phyloP scores from a whole-genome alignment of 352 stramenopile genomes.

The Globisporangium emineosum region DNA sequence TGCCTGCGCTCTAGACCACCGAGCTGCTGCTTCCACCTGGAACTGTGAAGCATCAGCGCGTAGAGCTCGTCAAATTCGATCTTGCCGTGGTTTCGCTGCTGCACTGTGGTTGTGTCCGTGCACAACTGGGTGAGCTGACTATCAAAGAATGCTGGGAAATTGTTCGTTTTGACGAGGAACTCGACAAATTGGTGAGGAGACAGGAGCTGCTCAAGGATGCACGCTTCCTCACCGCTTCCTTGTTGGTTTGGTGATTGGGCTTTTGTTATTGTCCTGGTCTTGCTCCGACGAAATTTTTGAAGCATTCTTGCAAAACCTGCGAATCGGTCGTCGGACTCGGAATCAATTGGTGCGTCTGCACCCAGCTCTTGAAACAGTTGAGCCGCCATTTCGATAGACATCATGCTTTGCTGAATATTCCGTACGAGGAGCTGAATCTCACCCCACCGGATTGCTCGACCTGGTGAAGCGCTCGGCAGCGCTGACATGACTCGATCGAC shows the following conservation, averaged over 20 bases:
- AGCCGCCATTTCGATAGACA: not conserved
- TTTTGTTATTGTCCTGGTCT: not conserved
- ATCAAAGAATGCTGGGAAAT: slow-evolving; percentile 8
- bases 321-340: not conserved
- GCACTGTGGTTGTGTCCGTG: not conserved
- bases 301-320: not conserved
- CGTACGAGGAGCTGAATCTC: slow-evolving; percentile 7
- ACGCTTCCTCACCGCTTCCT: not conserved
- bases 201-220: not conserved
- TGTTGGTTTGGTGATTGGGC: not conserved
- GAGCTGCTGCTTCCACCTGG: slow-evolving; percentile 1
- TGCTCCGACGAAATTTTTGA: not conserved
- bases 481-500: not conserved
- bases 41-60: not conserved
- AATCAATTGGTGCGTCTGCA: too few species aligned
- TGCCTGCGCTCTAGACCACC: not conserved
- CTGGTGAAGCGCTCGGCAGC: not conserved
- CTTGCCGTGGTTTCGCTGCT: not conserved
- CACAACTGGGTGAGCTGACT: not conserved
- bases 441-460: not conserved
- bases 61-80: slow-evolving; percentile 6
- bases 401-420: not conserved
- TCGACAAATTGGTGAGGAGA: not conserved
- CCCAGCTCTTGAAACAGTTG: slow-evolving; percentile 3
- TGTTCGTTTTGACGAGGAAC: slow-evolving; percentile 8